phyloP scores from a whole-genome alignment of 1,139 yeast genomes.

The Eremothecium coryli region DNA sequence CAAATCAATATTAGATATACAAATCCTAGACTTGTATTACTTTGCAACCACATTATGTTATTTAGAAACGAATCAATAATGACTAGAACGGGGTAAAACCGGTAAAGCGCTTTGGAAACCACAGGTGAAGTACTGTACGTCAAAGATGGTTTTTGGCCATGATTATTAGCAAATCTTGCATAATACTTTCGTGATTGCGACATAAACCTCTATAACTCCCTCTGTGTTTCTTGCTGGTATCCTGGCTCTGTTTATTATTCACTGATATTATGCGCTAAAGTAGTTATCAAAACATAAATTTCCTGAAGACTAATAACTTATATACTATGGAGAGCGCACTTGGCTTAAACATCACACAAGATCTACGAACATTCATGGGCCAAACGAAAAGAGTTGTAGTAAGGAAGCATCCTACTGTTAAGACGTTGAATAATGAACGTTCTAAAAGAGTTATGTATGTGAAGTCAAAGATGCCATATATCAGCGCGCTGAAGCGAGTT shows the following conservation, averaged over 20 bases:
- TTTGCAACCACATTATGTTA: constrained; percentile 22
- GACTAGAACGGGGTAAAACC: constrained; percentile 19
- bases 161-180: constrained; percentile 20
- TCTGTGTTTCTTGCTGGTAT: too few relatives aligned
- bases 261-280: too few relatives aligned
- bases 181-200: constrained; percentile 8
- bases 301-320: too few relatives aligned
- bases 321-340: too few relatives aligned
- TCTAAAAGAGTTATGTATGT: constrained; percentile 45
- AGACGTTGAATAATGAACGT: constrained; percentile 21
- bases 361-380: too few relatives aligned
- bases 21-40: constrained; percentile 18
- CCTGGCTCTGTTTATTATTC: too few relatives aligned
- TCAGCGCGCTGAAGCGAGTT: constrained; percentile 53
- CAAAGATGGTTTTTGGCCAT: constrained; percentile 21
- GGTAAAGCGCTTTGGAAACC: constrained; percentile 15
- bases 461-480: constrained; percentile 50
- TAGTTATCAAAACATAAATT: too few relatives aligned
- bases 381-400: constrained; percentile 12
- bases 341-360: too few relatives aligned
- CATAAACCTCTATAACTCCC: too few relatives aligned
- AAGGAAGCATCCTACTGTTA: constrained; percentile 24
- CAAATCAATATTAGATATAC: constrained; percentile 14
- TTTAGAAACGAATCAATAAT: constrained; percentile 19
- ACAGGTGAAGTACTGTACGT: constrained; percentile 15